Conservation (phyloP, 129 eudicot genomes). For the Helichrysum umbraculigerum region DNA sequence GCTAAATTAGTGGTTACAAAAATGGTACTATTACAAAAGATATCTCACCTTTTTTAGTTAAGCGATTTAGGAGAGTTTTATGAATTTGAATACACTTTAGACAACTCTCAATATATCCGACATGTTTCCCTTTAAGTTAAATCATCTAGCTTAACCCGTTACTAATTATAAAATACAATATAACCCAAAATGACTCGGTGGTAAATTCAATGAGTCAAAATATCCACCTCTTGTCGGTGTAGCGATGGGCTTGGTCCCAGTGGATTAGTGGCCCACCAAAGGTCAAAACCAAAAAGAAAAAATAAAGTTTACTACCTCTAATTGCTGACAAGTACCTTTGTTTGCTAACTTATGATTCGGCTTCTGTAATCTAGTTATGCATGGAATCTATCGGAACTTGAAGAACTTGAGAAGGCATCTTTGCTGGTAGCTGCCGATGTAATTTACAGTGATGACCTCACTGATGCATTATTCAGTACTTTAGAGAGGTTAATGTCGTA, state of each 20-base stretch:
- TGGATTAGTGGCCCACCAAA: too few relatives aligned
- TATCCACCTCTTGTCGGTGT: too few relatives aligned
- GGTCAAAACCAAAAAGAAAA: too few relatives aligned
- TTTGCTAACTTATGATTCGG: background rate
- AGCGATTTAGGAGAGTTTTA: background rate
- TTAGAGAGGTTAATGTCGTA: slow-evolving; percentile 57
- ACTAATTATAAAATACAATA: too few relatives aligned
- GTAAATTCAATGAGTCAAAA: too few relatives aligned
- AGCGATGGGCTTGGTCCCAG: too few relatives aligned
- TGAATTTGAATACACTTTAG: background rate
- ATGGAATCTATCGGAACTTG: slow-evolving; percentile 69
- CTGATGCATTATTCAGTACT: slow-evolving; percentile 77
- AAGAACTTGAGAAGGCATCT: slow-evolving; percentile 64
- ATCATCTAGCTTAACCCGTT: too few relatives aligned
- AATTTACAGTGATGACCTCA: slow-evolving; percentile 84
- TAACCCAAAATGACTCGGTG: too few relatives aligned
- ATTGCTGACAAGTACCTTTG: too few relatives aligned
- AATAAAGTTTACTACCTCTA: too few relatives aligned
- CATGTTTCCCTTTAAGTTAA: too few relatives aligned
- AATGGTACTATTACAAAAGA: background rate
- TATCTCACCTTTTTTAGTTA: background rate
- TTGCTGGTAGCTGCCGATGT: slow-evolving; percentile 96
- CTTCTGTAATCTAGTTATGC: slow-evolving; percentile 46
- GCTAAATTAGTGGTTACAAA: background rate
- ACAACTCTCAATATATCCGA: too few relatives aligned